These are phyloP conservation scores for Mycena venus DNA, from an alignment of 768 basidiomycete genomes.

Conservation along the genomic window DNA sequence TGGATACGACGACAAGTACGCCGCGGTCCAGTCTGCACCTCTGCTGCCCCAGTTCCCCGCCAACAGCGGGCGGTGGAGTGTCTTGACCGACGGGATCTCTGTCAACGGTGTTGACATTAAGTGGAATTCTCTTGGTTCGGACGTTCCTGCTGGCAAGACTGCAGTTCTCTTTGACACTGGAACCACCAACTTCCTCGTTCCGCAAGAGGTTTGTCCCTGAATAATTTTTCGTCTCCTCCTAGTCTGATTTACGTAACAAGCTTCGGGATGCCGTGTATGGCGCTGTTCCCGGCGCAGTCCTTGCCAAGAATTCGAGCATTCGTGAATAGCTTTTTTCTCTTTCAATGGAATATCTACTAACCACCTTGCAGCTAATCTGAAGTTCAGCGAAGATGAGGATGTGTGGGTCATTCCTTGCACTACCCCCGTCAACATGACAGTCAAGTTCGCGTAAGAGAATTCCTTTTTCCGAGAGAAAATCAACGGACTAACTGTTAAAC, in stretches of 20 bases:
- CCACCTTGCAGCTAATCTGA: neutral
- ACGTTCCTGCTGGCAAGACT: conserved; percentile 45
- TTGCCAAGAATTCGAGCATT: conserved; percentile 29
- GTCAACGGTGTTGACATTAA: conserved; percentile 46
- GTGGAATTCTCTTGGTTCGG: conserved; percentile 46
- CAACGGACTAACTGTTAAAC: neutral
- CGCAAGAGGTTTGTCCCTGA: conserved; percentile 36
- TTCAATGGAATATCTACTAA: neutral
- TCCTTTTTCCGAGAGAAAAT: conserved; percentile 33
- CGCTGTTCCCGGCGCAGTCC: conserved; percentile 49
- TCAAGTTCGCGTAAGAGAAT: conserved; percentile 53
- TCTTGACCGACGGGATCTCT: conserved; percentile 52
- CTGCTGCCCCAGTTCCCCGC: conserved; percentile 50
- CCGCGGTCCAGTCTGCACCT: conserved; percentile 44
- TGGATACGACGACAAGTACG: conserved; percentile 53
- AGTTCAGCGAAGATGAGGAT: conserved; percentile 40
- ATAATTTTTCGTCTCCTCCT: neutral
- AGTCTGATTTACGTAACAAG: neutral
- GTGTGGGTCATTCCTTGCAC: conserved; percentile 58
- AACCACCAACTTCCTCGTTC: conserved; percentile 53
- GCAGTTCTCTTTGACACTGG: conserved; percentile 60
- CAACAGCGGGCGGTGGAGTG: conserved; percentile 55
- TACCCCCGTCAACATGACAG: conserved; percentile 46
- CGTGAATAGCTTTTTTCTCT: neutral
- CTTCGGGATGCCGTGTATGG: conserved; percentile 54